These are phyloP conservation scores for Astragalus glycyphyllos DNA, from an alignment of 306 rosid genomes.

Conservation along the genomic window DNA sequence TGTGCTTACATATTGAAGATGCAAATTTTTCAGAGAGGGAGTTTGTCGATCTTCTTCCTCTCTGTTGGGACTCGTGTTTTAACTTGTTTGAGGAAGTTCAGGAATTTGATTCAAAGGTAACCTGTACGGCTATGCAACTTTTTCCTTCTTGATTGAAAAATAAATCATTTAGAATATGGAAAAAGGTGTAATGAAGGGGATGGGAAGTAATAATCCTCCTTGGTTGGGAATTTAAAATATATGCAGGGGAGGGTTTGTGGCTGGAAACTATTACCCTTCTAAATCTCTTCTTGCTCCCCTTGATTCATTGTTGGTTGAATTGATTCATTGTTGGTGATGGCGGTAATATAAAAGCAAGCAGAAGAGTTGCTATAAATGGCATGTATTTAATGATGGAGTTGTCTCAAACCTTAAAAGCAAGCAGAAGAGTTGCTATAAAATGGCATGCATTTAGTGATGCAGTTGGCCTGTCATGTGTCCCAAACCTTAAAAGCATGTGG, in stretches of 20 bases:
- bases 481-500: background rate
- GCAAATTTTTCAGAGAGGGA: conserved; percentile 86
- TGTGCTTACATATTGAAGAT: conserved; percentile 89
- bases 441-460: conserved; percentile 5
- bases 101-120: conserved; percentile 98
- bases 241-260: background rate
- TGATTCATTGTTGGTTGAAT: conserved; percentile 16
- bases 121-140: conserved; percentile 36
- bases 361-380: conserved; percentile 12
- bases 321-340: conserved; percentile 14
- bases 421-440: conserved; percentile 11
- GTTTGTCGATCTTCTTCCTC: conserved; percentile 86
- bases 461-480: conserved; percentile 20
- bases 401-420: conserved; percentile 1
- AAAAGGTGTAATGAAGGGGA: conserved; percentile 1
- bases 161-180: conserved; percentile 4
- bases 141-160: conserved; percentile 1
- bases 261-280: conserved; percentile 17
- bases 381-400: background rate
- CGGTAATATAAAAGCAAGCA: conserved; percentile 15
- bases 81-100: conserved; percentile 85
- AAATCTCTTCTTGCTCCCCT: conserved; percentile 10
- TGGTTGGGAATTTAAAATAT: conserved; percentile 33
- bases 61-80: conserved; percentile 93
- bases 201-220: conserved; percentile 11